phyloP scores from a whole-genome alignment of 495 filamentous ascomycete species.

The Stereocaulon alpinum region DNA sequence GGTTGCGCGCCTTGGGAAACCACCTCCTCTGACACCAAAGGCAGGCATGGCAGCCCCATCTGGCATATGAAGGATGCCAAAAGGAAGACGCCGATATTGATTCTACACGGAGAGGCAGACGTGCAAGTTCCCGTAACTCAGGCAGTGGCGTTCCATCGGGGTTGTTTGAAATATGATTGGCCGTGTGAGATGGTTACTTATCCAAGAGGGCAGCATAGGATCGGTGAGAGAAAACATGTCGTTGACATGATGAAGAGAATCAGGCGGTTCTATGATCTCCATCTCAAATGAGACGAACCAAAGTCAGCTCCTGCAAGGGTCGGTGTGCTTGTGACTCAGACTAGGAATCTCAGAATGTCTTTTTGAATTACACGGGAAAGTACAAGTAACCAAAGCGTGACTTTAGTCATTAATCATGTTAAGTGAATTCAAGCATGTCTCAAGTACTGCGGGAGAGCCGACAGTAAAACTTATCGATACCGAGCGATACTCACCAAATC shows the following conservation, averaged over 20 bases:
- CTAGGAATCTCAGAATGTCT: too few relatives aligned
- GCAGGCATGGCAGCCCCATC: slow-evolving; percentile 19
- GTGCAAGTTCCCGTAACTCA: slow-evolving; percentile 17
- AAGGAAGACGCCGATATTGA: slow-evolving; percentile 19
- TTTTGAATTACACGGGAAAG: too few relatives aligned
- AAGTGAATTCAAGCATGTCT: too few relatives aligned
- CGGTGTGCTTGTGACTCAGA: too few relatives aligned
- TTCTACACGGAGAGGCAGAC: slow-evolving; percentile 23
- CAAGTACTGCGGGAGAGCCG: too few relatives aligned
- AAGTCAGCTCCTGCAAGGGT: too few relatives aligned
- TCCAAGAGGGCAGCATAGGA: slow-evolving; percentile 4
- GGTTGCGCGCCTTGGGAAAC: slow-evolving; percentile 22
- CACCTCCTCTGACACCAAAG: slow-evolving; percentile 14
- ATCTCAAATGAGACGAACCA: not conserved
- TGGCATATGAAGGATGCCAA: slow-evolving; percentile 18
- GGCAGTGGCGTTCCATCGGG: slow-evolving; percentile 16
- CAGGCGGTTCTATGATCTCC: slow-evolving; percentile 3
- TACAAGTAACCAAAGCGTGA: too few relatives aligned
- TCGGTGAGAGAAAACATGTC: slow-evolving; percentile 7
- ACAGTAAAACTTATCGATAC: too few relatives aligned
- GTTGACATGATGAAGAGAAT: slow-evolving; percentile 16
- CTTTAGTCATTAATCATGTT: too few relatives aligned
- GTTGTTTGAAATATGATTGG: not conserved
- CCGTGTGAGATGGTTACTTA: slow-evolving; percentile 13
- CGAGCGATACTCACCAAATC: too few relatives aligned